These are phyloP conservation scores for Melampsora occidentalis DNA, from an alignment of 1,284 basidiomycete genomes.

Conservation along the genomic window DNA sequence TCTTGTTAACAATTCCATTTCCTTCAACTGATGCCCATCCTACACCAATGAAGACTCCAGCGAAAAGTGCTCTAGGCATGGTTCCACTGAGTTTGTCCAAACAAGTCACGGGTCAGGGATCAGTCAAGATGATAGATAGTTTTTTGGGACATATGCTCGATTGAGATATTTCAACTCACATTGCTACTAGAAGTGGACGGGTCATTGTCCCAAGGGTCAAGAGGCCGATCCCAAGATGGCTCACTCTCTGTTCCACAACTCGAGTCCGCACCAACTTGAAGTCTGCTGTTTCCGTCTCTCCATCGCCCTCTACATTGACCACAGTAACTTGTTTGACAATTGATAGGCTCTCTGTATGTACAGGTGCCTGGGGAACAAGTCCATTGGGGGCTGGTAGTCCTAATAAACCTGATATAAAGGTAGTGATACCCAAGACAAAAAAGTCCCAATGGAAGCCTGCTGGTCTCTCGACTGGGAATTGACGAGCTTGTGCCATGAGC, in stretches of 20 bases:
- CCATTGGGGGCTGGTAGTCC: conserved; percentile 56
- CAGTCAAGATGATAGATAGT: neutral
- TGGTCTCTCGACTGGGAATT: conserved; percentile 84
- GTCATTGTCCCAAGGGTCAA: conserved; percentile 53
- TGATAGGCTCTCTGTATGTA: conserved; percentile 81
- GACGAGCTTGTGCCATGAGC: conserved; percentile 84
- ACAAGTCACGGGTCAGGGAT: conserved; percentile 43
- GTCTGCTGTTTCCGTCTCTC: conserved; percentile 28
- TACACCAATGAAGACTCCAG: conserved; percentile 53
- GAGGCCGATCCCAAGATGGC: conserved; percentile 52
- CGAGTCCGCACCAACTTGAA: conserved; percentile 49
- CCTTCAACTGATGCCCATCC: conserved; percentile 64
- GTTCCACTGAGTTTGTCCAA: conserved; percentile 42
- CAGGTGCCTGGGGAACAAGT: conserved; percentile 91
- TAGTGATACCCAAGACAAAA: conserved; percentile 81
- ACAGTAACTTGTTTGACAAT: conserved; percentile 63
- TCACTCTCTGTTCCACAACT: conserved; percentile 51
- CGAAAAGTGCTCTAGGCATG: conserved; percentile 49
- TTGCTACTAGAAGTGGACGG: conserved; percentile 51
- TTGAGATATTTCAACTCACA: conserved; percentile 45
- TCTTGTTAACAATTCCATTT: conserved; percentile 79
- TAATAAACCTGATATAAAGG: conserved; percentile 83
- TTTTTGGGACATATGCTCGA: neutral
- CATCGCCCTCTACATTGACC: conserved; percentile 36
- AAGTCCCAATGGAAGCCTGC: conserved; percentile 79